Base-by-base conservation (phyloP, 2,329 filamentous ascomycete species). In the Zymoseptoria pseudotritici region DNA sequence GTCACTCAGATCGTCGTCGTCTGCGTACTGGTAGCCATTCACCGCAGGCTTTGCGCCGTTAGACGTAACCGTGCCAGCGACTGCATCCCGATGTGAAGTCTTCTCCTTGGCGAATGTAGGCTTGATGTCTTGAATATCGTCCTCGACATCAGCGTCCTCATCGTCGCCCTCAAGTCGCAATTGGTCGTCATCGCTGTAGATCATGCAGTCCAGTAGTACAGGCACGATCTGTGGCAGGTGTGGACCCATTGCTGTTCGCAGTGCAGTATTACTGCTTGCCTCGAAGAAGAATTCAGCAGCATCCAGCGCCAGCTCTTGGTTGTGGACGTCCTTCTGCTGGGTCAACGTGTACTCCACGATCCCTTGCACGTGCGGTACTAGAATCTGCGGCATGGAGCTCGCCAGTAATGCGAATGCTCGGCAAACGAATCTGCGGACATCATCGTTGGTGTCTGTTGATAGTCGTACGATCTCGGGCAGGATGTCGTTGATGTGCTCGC, bases 211-310 rank as follows among this genome's bases (percentile, higher is more conserved):
- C 7, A 99, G 82, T 56, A 99, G 79, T 1, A 97, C 89, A 0
- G 94, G 94, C 29, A 99, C 88, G 64, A 97, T 93, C 73, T 89
- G 90, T 65, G 83, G 76, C 58, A 97, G 83, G 71, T 90, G 90
- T 0, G 91, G 91, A 8, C 83, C 86, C 53, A 99, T 79, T 0
- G 85, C 83, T 66, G 86, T 82, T 78, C 90, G 91, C 57, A 97
- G 78, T 61, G 88, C 84, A 50, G 89, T 84, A 71, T 96, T 90
- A 73, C 97, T 94, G 61, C 91, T 92, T 20, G 96, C 87, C 49
- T 91, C 91, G 52, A 99, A 84, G 91, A 95, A 99, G 72, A 99
- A 99, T 74, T 99, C 94, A 4, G 94, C 91, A 8, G 94, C 94
- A 73, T 99, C 94, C 65, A 95, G 86, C 46, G 93, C 91, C 60